Conservation (phyloP, 371 early-diverging fungal species). For the Apophysomyces sp. region DNA sequence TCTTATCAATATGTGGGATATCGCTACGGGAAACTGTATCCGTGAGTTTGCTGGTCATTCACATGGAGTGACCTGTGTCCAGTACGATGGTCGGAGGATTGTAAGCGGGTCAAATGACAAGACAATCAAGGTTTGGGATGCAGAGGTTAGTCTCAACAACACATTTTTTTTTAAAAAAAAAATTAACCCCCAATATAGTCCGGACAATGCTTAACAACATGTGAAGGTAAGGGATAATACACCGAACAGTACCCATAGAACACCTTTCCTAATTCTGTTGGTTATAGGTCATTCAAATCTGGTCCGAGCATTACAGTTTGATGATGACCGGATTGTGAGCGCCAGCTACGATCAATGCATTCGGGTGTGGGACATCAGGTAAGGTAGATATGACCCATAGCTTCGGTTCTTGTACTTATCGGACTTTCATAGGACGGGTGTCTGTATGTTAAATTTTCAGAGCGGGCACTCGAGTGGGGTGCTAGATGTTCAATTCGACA, state of each 20-base stretch:
- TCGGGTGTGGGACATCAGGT: slow-evolving; percentile 87
- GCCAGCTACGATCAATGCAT: slow-evolving; percentile 91
- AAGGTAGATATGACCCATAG: not conserved
- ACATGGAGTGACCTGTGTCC: slow-evolving; percentile 91
- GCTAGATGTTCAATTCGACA: slow-evolving; percentile 90
- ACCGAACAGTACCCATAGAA: too few species aligned
- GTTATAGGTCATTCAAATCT: slow-evolving; percentile 81
- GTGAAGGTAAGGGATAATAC: slow-evolving; percentile 24
- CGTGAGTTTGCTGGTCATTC: slow-evolving; percentile 75
- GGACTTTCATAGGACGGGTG: slow-evolving; percentile 25
- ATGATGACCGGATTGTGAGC: slow-evolving; percentile 51
- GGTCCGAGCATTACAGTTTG: slow-evolving; percentile 87
- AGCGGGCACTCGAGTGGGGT: slow-evolving; percentile 90
- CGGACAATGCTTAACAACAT: slow-evolving; percentile 70
- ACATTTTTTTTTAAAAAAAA: not conserved
- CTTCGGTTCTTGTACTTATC: not conserved
- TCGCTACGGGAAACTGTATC: slow-evolving; percentile 63
- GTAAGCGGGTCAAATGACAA: slow-evolving; percentile 95
- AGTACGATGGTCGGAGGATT: slow-evolving; percentile 86
- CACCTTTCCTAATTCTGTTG: not conserved
- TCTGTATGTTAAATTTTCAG: slow-evolving; percentile 58
- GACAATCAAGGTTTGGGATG: slow-evolving; percentile 95
- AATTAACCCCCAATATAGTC: slow-evolving; percentile 38
- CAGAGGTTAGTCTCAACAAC: slow-evolving; percentile 29
- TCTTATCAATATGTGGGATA: slow-evolving; percentile 85